Conservation (phyloP, 345 rosid genomes). For the Lenwebbia sp. region DNA sequence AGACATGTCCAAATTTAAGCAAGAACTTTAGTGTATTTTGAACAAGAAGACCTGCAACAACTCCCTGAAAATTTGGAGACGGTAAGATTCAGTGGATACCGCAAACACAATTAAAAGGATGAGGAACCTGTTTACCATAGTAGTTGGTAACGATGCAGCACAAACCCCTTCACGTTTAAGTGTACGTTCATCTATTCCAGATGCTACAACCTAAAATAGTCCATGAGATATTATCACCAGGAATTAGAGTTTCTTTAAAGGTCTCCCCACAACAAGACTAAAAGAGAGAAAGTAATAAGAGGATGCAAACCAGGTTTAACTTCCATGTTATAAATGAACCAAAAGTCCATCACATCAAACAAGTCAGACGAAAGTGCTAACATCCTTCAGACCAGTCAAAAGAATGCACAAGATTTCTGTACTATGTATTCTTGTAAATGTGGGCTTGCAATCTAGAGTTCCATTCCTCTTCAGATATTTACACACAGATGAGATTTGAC, state of each 20-base stretch:
- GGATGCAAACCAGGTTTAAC: neutral
- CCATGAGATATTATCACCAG: neutral
- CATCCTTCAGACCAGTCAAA: neutral
- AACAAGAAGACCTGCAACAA: constrained; percentile 89
- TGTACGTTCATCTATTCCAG: constrained; percentile 94
- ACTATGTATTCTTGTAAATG: neutral
- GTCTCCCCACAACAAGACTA: neutral
- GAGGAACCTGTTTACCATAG: constrained; percentile 44
- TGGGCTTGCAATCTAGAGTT: neutral
- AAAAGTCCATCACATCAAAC: neutral
- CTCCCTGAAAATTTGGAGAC: constrained; percentile 51
- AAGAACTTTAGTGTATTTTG: constrained; percentile 84
- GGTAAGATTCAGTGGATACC: neutral
- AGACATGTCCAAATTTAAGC: constrained; percentile 75
- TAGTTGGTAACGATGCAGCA: constrained; percentile 93
- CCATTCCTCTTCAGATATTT: neutral
- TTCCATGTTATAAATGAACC: neutral
- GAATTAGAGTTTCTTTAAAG: neutral
- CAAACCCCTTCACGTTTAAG: constrained; percentile 96
- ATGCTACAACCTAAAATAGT: constrained; percentile 65
- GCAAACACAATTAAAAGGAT: neutral
- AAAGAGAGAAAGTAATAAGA: neutral
- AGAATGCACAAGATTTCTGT: neutral
- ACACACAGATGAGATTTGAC: neutral
- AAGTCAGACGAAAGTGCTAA: neutral